These are phyloP conservation scores for Fomitopsis betulina DNA, from an alignment of 1,284 basidiomycete species.

Conservation along the genomic window DNA sequence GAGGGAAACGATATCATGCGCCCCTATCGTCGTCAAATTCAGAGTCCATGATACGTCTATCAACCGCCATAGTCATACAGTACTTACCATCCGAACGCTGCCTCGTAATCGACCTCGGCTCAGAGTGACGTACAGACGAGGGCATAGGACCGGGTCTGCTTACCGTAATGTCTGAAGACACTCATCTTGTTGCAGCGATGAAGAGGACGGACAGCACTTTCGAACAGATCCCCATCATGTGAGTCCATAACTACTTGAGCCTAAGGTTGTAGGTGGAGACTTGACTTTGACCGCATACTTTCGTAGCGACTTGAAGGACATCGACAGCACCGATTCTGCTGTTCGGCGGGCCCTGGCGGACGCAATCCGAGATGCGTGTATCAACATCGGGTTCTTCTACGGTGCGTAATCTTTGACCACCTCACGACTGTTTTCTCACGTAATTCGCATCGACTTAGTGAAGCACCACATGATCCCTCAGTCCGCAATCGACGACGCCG, in stretches of 20 bases:
- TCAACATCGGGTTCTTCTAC: slow-evolving; percentile 80
- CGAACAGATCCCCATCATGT: slow-evolving; percentile 1
- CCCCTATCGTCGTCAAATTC: not conserved
- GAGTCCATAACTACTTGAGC: not conserved
- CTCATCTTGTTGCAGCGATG: not conserved
- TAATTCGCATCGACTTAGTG: slow-evolving; percentile 34
- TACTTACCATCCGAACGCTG: not conserved
- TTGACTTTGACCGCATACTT: no score
- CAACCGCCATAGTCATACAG: not conserved
- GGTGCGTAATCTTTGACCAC: slow-evolving; percentile 34
- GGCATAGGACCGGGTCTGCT: no score
- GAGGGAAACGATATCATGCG: not conserved
- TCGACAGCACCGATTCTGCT: slow-evolving; percentile 35
- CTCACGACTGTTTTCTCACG: not conserved
- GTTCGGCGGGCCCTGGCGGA: slow-evolving; percentile 46
- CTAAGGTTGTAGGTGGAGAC: no score
- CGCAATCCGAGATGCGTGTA: slow-evolving; percentile 63
- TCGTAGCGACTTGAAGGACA: slow-evolving; percentile 51
- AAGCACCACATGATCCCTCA: slow-evolving; percentile 69
- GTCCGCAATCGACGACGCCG: slow-evolving; percentile 38
- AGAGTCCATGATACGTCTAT: not conserved
- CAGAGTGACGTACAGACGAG: no score
- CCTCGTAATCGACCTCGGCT: not conserved
- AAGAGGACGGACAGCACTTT: not conserved
- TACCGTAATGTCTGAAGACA: not conserved